phyloP scores from a whole-genome alignment of 2,329 filamentous ascomycete genomes.

The Alternaria tenuissima region DNA sequence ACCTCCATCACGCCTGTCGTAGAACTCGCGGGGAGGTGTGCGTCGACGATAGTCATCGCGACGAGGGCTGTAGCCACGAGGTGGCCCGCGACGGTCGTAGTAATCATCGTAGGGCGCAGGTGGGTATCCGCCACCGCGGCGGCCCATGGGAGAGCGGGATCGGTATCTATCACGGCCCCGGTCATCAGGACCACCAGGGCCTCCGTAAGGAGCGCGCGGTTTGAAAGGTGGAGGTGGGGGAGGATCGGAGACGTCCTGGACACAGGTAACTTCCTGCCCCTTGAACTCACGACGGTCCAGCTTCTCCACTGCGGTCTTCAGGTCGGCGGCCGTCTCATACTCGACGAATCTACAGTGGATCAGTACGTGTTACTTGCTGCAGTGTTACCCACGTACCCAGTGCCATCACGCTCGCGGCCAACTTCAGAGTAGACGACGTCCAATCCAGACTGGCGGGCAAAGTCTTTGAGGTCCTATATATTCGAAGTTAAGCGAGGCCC shows the following conservation, averaged over 20 bases:
- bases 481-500: conserved; percentile 78
- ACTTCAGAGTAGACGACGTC: conserved; percentile 99
- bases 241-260: conserved; percentile 75
- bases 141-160: conserved; percentile 75
- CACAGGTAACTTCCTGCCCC: conserved; percentile 82
- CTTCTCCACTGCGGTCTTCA: conserved; percentile 92
- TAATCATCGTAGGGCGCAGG: conserved; percentile 71
- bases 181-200: conserved; percentile 64
- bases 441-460: conserved; percentile 93
- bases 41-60: conserved; percentile 89
- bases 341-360: conserved; percentile 80
- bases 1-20: conserved; percentile 72
- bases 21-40: conserved; percentile 80
- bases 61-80: conserved; percentile 84
- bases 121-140: conserved; percentile 66
- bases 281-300: conserved; percentile 94
- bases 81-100: conserved; percentile 82
- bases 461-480: conserved; percentile 98
- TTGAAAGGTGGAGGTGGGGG: conserved; percentile 49
- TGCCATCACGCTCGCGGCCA: conserved; percentile 86
- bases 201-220: conserved; percentile 45
- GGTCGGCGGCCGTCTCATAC: conserved; percentile 90
- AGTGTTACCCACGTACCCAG: conserved; percentile 72
- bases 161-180: conserved; percentile 75
- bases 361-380: not conserved